Percentiles rank a stretch among this genome's conserved stretches.
Conservation (phyloP, 768 basidiomycete genomes). For the Termitomyces sp. region DNA sequence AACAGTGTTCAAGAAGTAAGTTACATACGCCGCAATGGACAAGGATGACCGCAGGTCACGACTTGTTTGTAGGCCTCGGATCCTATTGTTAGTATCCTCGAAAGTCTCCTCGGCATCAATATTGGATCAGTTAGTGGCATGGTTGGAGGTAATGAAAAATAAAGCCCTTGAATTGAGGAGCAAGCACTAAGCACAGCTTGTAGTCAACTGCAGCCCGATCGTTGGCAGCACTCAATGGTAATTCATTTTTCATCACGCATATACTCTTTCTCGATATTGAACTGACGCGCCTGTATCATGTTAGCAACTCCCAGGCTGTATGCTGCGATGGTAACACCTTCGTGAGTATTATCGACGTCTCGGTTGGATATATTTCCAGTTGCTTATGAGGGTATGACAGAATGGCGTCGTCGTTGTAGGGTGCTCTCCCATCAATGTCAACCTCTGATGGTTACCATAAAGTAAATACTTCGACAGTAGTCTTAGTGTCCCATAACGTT, state of each 20-base stretch:
- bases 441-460: conserved; percentile 1
- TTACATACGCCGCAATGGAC: background rate
- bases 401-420: conserved; percentile 12
- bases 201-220: conserved; percentile 14
- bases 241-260: background rate
- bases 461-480: background rate
- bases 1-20: background rate
- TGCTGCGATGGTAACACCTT: conserved; percentile 18
- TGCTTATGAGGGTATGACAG: background rate
- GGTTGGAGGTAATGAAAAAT: conserved; percentile 10
- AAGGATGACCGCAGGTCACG: background rate
- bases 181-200: background rate
- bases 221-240: conserved; percentile 6
- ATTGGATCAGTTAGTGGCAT: background rate
- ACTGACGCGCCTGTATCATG: background rate
- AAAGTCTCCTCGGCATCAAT: conserved; percentile 10
- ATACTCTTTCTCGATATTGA: background rate
- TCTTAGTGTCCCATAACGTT: background rate
- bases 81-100: background rate
- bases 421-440: conserved; percentile 17
- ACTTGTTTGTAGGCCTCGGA: background rate
- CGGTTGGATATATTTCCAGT: too few species aligned
- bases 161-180: background rate
- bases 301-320: conserved; percentile 13
- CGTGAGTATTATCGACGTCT: conserved; percentile 6